These are phyloP conservation scores for Luffa aegyptiaca DNA, from an alignment of 306 rosid species.

Conservation along the genomic window DNA sequence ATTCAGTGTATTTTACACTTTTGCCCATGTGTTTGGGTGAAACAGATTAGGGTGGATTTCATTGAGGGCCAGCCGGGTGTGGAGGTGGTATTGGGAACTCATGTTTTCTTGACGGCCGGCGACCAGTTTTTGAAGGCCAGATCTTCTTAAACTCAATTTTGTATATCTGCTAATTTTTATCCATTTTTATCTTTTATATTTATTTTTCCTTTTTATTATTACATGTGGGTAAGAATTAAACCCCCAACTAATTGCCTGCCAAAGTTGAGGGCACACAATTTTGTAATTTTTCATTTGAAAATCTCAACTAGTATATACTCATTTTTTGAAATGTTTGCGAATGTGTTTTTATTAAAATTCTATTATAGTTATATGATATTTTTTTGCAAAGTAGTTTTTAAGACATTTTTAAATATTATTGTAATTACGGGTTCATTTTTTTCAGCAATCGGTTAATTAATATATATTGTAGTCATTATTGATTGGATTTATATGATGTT, in stretches of 20 bases:
- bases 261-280: background rate
- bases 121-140: conserved; percentile 28
- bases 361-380: no score
- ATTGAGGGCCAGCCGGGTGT: conserved; percentile 47
- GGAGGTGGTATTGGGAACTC: conserved; percentile 44
- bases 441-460: no score
- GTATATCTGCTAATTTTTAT: background rate
- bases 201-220: background rate
- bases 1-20: background rate
- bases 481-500: no score
- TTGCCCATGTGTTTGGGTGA: background rate
- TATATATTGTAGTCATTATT: no score
- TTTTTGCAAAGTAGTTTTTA: no score
- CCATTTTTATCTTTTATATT: background rate
- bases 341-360: no score
- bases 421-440: no score
- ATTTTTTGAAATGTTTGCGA: background rate
- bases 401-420: no score
- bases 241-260: background rate
- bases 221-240: background rate
- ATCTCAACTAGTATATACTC: background rate
- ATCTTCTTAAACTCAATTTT: conserved; percentile 4
- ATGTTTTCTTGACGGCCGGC: conserved; percentile 55
- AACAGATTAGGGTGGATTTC: conserved; percentile 49
- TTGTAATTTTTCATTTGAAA: background rate